phyloP scores from a whole-genome alignment of 441 rosid species.

The Kokia cookei region DNA sequence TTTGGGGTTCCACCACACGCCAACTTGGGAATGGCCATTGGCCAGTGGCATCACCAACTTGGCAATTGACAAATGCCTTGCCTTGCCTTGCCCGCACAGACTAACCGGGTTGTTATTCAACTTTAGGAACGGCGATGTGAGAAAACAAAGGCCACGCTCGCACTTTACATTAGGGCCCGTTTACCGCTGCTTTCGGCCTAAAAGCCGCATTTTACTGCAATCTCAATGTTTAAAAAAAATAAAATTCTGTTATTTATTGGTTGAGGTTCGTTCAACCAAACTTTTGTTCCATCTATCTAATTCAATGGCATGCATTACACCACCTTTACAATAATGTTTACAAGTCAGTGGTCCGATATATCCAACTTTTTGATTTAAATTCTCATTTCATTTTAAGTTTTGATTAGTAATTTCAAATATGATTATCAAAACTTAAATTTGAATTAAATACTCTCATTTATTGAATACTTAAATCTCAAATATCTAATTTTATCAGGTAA shows the following conservation, averaged over 20 bases:
- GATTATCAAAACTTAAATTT: too few relatives aligned
- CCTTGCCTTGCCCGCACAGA: neutral
- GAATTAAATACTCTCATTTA: too few relatives aligned
- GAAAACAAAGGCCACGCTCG: neutral
- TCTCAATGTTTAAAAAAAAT: neutral
- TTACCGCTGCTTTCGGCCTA: neutral
- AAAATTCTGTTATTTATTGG: neutral
- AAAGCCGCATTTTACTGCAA: neutral
- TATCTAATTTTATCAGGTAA: too few relatives aligned
- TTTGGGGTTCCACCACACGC: neutral
- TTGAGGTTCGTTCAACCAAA: neutral
- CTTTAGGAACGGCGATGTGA: neutral
- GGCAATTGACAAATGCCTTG: neutral
- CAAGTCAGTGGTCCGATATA: too few relatives aligned
- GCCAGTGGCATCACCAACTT: neutral
- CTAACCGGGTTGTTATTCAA: neutral
- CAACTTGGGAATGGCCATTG: neutral
- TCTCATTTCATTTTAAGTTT: too few relatives aligned
- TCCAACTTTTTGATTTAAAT: too few relatives aligned
- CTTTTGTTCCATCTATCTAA: neutral
- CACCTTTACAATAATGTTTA: too few relatives aligned
- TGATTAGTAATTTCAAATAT: too few relatives aligned
- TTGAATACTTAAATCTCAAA: too few relatives aligned
- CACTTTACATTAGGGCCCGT: neutral
- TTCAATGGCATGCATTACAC: too few relatives aligned